Percentiles rank a stretch among this genome's conserved stretches.
phyloP scores from a whole-genome alignment of 2,329 filamentous ascomycete species.

The Paraconiothyrium sp. region DNA sequence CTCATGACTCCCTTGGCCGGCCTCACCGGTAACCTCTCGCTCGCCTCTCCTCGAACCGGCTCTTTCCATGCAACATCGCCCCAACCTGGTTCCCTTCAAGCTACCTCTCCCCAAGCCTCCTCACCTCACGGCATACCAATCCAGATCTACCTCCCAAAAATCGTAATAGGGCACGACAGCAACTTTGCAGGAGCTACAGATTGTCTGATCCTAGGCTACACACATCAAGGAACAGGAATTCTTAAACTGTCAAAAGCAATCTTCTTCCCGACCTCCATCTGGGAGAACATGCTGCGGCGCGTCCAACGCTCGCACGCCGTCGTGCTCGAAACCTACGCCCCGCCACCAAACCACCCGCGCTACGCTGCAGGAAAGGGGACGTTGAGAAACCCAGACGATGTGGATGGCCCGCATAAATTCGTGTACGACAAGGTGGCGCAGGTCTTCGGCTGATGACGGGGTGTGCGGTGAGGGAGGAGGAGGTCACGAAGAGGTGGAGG shows the following conservation, averaged over 20 bases:
- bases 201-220: constrained; percentile 40
- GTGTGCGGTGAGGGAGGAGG: constrained; percentile 27
- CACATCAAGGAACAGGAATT: constrained; percentile 17
- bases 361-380: not conserved
- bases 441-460: constrained; percentile 30
- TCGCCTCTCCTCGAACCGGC: not conserved
- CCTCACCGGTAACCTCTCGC: constrained; percentile 3
- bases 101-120: not conserved
- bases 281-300: constrained; percentile 26
- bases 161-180: constrained; percentile 27
- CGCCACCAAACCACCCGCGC: constrained; percentile 14
- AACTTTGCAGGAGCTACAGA: constrained; percentile 31
- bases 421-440: constrained; percentile 33
- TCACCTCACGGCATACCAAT: constrained; percentile 30
- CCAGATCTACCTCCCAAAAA: constrained; percentile 39
- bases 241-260: constrained; percentile 33
- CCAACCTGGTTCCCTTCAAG: not conserved
- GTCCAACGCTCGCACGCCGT: constrained; percentile 23
- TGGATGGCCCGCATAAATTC: constrained; percentile 22
- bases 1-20: constrained; percentile 15
- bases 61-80: not conserved
- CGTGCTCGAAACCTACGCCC: constrained; percentile 36
- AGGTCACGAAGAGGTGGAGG: constrained; percentile 46
- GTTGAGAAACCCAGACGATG: constrained; percentile 6
- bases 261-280: constrained; percentile 36